Base-by-base conservation (phyloP, 2,329 filamentous ascomycete genomes). In the Diplodia seriata region DNA sequence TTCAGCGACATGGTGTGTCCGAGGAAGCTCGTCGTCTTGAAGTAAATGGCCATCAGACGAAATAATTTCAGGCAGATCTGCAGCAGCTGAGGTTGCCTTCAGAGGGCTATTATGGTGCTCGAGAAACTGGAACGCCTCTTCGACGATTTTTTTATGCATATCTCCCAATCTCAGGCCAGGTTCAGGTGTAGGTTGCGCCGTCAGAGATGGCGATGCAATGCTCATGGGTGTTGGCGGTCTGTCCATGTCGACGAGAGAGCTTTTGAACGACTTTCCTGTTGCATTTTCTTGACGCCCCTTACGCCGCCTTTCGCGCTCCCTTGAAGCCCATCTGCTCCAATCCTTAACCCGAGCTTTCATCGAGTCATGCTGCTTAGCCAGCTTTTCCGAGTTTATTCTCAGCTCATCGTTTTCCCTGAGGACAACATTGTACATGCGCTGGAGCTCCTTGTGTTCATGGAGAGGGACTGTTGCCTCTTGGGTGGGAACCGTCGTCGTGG, bases 281-380 rank as follows among this genome's bases (percentile, higher is more conserved):
- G 15, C n/a, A 29, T 14, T 31, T 15, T 40, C 38, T 31, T 18
- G 23, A 20, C 33, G 26, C 5, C 12, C 14, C 1, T 63, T 63
- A n/a, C 15, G 29, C 2, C 47, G n/a, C n/a, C 50, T 63, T 12
- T 18, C n/a, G n/a, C 59, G 43, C 2, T 50, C 20, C 47, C 51
- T 63, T 8, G 43, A 20, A 18, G n/a, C 29, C 43, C 43, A 63
- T 26, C 75, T 72, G 68, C 78, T 76, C 79, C 78, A 80, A 33
- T 75, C 75, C 51, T 73, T 76, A 8, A 79, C 77, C 40, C 70
- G 78, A 15, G 78, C 73, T 66, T 82, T 82, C 73, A 80, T 79
- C 2, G 78, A 74, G 54, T 68, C 67, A 43, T 70, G 73, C 53
- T 76, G 74, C 49, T 68, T 69, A 9, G 64, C 68, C 12, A 69